phyloP scores from a whole-genome alignment of 768 basidiomycete genomes.

The Rhodotorula paludigena region DNA sequence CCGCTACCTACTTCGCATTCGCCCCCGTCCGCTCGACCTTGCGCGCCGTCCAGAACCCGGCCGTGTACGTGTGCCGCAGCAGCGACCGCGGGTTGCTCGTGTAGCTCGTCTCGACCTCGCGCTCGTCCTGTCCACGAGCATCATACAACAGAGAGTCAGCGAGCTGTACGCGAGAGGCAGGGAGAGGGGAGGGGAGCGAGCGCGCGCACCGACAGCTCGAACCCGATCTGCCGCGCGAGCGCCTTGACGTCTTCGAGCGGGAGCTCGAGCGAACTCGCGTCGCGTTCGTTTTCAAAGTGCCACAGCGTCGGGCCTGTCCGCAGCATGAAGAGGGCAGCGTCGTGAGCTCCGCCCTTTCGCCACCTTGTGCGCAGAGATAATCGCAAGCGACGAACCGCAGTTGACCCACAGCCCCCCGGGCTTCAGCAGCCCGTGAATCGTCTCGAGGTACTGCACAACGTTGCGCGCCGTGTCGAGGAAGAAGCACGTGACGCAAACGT shows the following conservation, averaged over 20 bases:
- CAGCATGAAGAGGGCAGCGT: too few relatives aligned
- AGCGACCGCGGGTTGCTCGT: constrained; percentile 74
- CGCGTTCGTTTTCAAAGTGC: constrained; percentile 89
- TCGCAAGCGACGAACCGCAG: constrained; percentile 54
- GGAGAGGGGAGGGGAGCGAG: constrained; percentile 16
- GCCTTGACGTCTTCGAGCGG: constrained; percentile 81
- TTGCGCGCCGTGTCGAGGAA: constrained; percentile 97
- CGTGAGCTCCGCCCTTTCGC: background rate
- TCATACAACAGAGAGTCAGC: too few relatives aligned
- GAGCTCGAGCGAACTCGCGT: constrained; percentile 74
- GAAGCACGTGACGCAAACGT: constrained; percentile 88
- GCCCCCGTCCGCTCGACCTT: background rate
- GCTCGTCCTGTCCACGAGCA: constrained; percentile 61
- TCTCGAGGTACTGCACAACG: constrained; percentile 80
- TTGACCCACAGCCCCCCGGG: constrained; percentile 92
- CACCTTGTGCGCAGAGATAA: too few relatives aligned
- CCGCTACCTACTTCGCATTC: too few relatives aligned
- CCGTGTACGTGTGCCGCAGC: constrained; percentile 77
- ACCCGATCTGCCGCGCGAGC: constrained; percentile 68
- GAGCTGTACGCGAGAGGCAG: background rate
- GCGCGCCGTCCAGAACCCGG: constrained; percentile 65
- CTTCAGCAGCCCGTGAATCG: constrained; percentile 73
- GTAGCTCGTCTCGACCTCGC: constrained; percentile 74
- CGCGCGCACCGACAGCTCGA: constrained; percentile 66
- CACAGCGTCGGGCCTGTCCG: constrained; percentile 77